These are phyloP conservation scores for Glycine latifolia DNA, from an alignment of 306 rosid genomes.

Conservation along the genomic window DNA sequence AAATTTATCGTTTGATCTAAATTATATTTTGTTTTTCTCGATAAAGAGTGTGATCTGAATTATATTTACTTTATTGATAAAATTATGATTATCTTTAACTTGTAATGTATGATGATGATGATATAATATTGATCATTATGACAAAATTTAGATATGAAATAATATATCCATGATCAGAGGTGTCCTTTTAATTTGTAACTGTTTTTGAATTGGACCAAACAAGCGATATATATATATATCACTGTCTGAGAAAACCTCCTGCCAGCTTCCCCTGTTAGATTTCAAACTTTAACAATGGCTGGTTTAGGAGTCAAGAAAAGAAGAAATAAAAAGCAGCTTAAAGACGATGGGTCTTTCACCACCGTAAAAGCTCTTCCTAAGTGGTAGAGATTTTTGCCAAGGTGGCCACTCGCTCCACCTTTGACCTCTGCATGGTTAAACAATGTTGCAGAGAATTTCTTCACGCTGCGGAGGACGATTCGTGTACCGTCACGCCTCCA, in stretches of 20 bases:
- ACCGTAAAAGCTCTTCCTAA: slow-evolving; percentile 44
- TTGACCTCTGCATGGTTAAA: slow-evolving; percentile 44
- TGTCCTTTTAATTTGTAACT: no score
- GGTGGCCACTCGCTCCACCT: slow-evolving; percentile 49
- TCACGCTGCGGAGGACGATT: slow-evolving; percentile 30
- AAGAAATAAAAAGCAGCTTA: not conserved
- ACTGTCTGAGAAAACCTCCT: not conserved
- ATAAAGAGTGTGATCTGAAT: no score
- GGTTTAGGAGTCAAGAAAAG: slow-evolving; percentile 10
- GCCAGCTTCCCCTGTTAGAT: not conserved
- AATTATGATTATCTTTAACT: no score
- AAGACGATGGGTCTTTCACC: not conserved
- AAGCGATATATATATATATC: no score
- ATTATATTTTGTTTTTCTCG: no score
- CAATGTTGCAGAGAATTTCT: slow-evolving; percentile 48
- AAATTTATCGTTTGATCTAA: no score
- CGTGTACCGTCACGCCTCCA: slow-evolving; percentile 46
- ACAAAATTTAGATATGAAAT: no score
- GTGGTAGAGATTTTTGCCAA: slow-evolving; percentile 35
- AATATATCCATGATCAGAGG: no score
- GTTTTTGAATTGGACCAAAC: no score
- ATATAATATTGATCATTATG: no score
- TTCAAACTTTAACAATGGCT: slow-evolving; percentile 36
- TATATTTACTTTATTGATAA: no score
- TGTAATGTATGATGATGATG: no score